Base-by-base conservation (phyloP, 2,329 filamentous ascomycete species). In the Alternaria brassicicola region DNA sequence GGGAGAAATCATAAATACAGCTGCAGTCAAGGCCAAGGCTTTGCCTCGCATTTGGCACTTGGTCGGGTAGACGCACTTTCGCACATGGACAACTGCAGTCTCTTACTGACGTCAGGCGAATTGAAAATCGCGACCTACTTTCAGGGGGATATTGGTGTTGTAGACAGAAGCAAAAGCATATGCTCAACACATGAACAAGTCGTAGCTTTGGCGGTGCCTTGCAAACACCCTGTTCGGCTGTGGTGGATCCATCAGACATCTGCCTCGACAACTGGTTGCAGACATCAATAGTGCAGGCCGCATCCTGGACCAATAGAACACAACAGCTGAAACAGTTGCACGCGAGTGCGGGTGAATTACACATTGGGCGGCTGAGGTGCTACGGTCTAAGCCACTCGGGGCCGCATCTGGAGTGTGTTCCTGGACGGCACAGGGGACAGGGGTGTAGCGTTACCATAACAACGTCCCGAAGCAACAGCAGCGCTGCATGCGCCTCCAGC, bases 381-480 rank as follows among this genome's bases (percentile, higher is more conserved):
- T 36, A 41, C 51, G 13, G 47, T 49, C 51, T 42, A 46, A 56
- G 56, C 49, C 52, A 54, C 38, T 45, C 21, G 45, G 47, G 57
- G 53, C 42, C 21, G 50, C 35, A 35, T 41, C 35, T 48, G 55
- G 60, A 53, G 53, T 50, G 21, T 45, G 49, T 53, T 50, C 49
- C 59, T 59, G 43, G 46, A 33, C 41, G 45, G 51, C n/a, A 43
- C 33, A 43, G 42, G 53, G 53, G 42, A 36, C 47, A 38, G 39
- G 47, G 48, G 21, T 28, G 2, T 8, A 25, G 33, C 36, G 61
- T 63, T 63, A 30, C 58, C 52, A 47, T 43, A 41, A 52, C 61
- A 50, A 65, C 60, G 48, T 31, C 45, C 45, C 55, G 57, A 48
- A 52, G 31, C 39, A 57, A 63, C 64, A 66, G 61, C 55, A 56